Conservation (phyloP, 495 filamentous ascomycete genomes). For the Gamarada debralockiae region DNA sequence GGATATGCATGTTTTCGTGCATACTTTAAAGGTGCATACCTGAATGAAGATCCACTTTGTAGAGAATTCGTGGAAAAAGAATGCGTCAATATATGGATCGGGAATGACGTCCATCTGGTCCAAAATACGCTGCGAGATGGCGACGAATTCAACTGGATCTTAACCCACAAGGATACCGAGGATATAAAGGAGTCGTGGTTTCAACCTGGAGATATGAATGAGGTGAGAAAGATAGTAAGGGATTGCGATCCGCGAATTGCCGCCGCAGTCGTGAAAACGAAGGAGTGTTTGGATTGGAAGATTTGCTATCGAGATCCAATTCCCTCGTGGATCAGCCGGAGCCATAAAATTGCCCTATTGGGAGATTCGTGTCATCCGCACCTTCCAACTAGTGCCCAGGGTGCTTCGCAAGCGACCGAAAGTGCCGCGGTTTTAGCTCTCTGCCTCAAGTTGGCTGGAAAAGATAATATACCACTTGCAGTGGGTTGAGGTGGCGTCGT, state of each 20-base stretch:
- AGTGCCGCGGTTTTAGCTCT: constrained; percentile 43
- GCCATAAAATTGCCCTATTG: constrained; percentile 40
- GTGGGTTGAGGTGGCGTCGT: constrained; percentile 18
- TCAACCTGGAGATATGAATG: constrained; percentile 45
- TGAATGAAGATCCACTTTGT: constrained; percentile 39
- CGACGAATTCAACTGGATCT: constrained; percentile 49
- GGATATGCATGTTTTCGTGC: constrained; percentile 47
- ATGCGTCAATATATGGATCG: constrained; percentile 51
- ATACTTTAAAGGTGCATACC: constrained; percentile 39
- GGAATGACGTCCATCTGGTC: constrained; percentile 44
- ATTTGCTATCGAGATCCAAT: constrained; percentile 47
- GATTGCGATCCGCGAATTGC: constrained; percentile 40
- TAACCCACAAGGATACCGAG: constrained; percentile 44
- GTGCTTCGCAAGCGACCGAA: constrained; percentile 46
- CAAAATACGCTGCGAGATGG: constrained; percentile 45
- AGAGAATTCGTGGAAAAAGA: constrained; percentile 42
- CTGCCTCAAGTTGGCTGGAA: constrained; percentile 39
- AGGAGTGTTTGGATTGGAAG: constrained; percentile 46
- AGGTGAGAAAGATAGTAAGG: constrained; percentile 34
- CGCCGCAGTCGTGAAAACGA: constrained; percentile 42
- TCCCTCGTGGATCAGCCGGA: constrained; percentile 42
- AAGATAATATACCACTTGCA: constrained; percentile 39
- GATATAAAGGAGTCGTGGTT: constrained; percentile 46
- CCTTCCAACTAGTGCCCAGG: constrained; percentile 45
- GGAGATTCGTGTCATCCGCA: constrained; percentile 48